Evolutionary conservation across 179 eudicot species (phyloP).

Genomic region (Sideroxylon spinosum): DNA sequence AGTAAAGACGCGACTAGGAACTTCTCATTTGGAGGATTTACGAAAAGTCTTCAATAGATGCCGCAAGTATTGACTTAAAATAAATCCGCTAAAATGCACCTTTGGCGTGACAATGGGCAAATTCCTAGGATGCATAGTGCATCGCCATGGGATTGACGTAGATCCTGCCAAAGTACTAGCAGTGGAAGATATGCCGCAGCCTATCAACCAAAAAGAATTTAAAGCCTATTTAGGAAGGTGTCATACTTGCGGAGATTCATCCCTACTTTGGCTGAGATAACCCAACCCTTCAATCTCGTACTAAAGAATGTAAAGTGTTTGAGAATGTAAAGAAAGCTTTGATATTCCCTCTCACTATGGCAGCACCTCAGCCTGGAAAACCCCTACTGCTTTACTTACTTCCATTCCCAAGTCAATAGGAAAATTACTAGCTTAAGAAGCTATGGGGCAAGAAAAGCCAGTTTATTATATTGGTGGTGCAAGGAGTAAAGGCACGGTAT

Average conservation of each 20-base stretch:
- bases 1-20: background rate
- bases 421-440: background rate
- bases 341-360: background rate
- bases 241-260: background rate
- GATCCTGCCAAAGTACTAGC: background rate
- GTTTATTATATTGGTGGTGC: background rate
- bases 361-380: background rate
- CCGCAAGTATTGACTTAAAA: background rate
- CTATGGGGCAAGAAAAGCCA: background rate
- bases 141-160: background rate
- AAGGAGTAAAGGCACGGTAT: background rate
- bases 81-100: background rate
- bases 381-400: background rate
- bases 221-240: background rate
- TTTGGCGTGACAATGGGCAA: background rate
- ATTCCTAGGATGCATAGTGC: background rate
- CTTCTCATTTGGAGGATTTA: background rate
- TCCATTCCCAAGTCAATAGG: background rate
- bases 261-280: background rate
- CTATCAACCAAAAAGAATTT: background rate
- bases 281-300: background rate
- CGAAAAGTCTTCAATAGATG: background rate
- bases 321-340: too few relatives aligned
- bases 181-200: background rate
- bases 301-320: background rate